Conservation (phyloP, 805 yeast species). For the Candida glaebosa region DNA sequence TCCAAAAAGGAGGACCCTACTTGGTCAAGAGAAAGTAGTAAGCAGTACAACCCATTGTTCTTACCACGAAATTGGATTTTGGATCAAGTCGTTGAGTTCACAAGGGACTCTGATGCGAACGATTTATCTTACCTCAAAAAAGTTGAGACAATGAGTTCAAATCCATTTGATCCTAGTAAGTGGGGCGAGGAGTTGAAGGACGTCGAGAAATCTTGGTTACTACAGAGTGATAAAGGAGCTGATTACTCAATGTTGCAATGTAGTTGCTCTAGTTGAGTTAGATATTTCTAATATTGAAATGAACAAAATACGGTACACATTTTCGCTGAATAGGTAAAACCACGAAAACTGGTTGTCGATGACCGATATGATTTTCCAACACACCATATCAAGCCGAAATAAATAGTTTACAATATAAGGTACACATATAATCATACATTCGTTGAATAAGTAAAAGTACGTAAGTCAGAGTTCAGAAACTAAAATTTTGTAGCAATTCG, state of each 20-base stretch:
- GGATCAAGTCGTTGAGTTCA: slow-evolving; percentile 68
- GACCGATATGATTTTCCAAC: too few relatives aligned
- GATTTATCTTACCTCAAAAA: slow-evolving; percentile 54
- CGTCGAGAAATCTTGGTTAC: slow-evolving; percentile 50
- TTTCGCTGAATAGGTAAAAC: too few relatives aligned
- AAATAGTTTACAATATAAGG: neutral
- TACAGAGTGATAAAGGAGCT: slow-evolving; percentile 48
- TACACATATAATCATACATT: neutral
- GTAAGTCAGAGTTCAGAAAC: neutral
- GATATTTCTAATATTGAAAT: neutral
- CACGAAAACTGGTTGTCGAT: too few relatives aligned
- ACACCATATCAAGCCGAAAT: too few relatives aligned
- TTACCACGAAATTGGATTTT: slow-evolving; percentile 83
- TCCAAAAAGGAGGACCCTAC: slow-evolving; percentile 29
- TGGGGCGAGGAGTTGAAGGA: slow-evolving; percentile 70
- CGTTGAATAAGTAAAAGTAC: neutral
- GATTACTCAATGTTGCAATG: slow-evolving; percentile 65
- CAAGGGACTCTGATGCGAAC: slow-evolving; percentile 47
- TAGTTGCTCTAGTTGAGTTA: slow-evolving; percentile 55
- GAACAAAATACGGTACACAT: neutral
- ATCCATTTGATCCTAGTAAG: slow-evolving; percentile 66
- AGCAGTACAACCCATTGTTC: slow-evolving; percentile 66
- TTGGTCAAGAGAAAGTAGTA: slow-evolving; percentile 28
- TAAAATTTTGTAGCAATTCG: too few relatives aligned
- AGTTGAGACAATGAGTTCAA: slow-evolving; percentile 63